Evolutionary conservation across 768 basidiomycete species (phyloP), one percentile per base, ranked within the genome.

Genomic region (Astraeus odoratus): DNA sequence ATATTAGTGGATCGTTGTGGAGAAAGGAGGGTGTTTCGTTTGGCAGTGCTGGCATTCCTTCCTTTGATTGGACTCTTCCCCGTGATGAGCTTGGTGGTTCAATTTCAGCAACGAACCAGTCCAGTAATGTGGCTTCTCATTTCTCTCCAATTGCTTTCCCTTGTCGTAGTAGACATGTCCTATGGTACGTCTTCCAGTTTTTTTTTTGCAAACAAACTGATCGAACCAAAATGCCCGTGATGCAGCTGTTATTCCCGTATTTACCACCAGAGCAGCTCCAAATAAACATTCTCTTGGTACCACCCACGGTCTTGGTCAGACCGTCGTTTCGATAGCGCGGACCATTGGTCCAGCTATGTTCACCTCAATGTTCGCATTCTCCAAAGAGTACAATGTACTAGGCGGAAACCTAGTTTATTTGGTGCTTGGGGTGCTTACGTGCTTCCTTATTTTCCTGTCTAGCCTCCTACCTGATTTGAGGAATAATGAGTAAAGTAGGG

Each of bases 1-100:
- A n/a, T n/a, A n/a, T n/a, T n/a, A n/a, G n/a, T 81, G 43, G 71
- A 76, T 31, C 63, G 65, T 6, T 75, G 72, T 43, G 86, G 86
- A 3, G 72, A 80, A 30, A 83, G 78, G 62, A 67, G 52, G 12
- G 61, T 76, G 3, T 86, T 80, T 41, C 53, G 67, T 26, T 26
- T 53, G 12, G 68, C 67, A 15, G 59, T 71, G 48, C 42, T 59
- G 4, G 52, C 61, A 1, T 72, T 67, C 43, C 46, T 67, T 5
- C 65, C 64, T 2, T 54, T 67, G 65, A 52, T 70, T 45, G 49
- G 59, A 25, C 43, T 67, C 16, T 70, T 72, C 52, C 74, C 74
- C 5, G 44, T 68, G 15, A 66, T 68, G 38, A 71, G 65, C 48
- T 35, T 63, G 7, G 43, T 64, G 34, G 68, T 68, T 10, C 60